Evolutionary conservation across 2,329 filamentous ascomycete species (phyloP).

Genomic region (Scedosporium minutisporum): DNA sequence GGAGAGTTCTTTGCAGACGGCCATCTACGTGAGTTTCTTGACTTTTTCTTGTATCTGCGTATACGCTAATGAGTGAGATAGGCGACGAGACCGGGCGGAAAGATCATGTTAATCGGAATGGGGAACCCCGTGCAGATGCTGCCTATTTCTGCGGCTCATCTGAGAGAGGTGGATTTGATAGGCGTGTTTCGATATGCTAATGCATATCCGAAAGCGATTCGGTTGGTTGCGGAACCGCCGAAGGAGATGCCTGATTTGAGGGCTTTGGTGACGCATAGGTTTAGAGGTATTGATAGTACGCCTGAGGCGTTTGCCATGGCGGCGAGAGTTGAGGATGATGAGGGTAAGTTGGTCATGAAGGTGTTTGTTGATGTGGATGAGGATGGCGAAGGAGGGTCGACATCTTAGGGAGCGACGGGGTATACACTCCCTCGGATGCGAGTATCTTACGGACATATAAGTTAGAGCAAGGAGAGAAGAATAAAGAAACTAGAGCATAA

Average conservation of each 20-base stretch:
- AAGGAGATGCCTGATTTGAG: slow-evolving; percentile 51
- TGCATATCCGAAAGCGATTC: slow-evolving; percentile 53
- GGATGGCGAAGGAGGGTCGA: background rate
- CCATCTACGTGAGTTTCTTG: slow-evolving; percentile 52
- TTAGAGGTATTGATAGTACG: slow-evolving; percentile 51
- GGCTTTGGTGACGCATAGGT: slow-evolving; percentile 62
- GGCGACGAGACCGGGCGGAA: slow-evolving; percentile 57
- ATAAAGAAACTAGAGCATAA: too few species aligned
- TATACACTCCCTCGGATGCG: too few species aligned
- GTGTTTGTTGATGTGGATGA: slow-evolving; percentile 48
- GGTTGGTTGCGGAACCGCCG: slow-evolving; percentile 37
- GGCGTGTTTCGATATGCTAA: slow-evolving; percentile 68
- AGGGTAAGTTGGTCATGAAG: slow-evolving; percentile 64
- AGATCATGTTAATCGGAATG: slow-evolving; percentile 63
- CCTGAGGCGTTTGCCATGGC: slow-evolving; percentile 66
- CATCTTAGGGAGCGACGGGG: too few species aligned
- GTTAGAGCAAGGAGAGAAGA: too few species aligned
- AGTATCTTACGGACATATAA: too few species aligned
- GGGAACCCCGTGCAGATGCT: slow-evolving; percentile 61
- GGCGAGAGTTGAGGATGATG: slow-evolving; percentile 57
- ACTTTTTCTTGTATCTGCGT: background rate
- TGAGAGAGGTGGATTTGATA: slow-evolving; percentile 62
- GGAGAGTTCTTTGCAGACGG: slow-evolving; percentile 63
- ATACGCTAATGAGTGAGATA: slow-evolving; percentile 13
- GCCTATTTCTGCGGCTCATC: slow-evolving; percentile 57